Base-by-base conservation (phyloP, 345 rosid species). In the Raphanus raphanistrum region DNA sequence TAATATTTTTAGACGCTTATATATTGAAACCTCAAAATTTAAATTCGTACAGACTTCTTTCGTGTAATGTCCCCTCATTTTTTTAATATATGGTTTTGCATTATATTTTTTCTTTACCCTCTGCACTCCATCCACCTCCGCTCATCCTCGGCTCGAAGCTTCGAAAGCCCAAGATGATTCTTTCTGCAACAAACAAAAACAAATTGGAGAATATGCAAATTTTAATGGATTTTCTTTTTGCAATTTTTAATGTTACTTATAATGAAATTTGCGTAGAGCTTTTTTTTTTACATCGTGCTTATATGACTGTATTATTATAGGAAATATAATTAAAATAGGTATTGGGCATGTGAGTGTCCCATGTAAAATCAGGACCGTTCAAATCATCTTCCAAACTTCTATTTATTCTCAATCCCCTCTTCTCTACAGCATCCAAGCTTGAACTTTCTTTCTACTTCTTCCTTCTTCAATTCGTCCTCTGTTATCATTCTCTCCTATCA, bases 281-380 rank as follows among this genome's bases (percentile, higher is more conserved):
- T 66, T 6, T 12, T 57, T 67, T 32, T 45, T 10, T 31, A 58
- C 72, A 64, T 55, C 66, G 50, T 77, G 77, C 81, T n/a, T 48
- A 32, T 66, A 66, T 15, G 7, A 58, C 73, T 66, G 13, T 29
- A 66, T 58, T 60, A 8, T 69, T 25, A 9, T 31, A 45, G 5
- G 3, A 77, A 67, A 17, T 50, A 68, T 26, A 63, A 62, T 26
- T 13, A 70, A 79, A 64, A 26, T 63, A 74, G 63, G 32, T 74
- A 79, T 71, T 71, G 76, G 80, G 75, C 83, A 84, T 75, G 84
- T 79, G 88, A 77, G 78, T 64, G 72, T 26, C 69, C 73, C 64
- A 74, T 68, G 79, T 64, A 45, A 84, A 68, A 85, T 87, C 87
- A 83, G 76, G 60, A 81, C 90, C 93, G 85, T 87, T 78, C 86